Evolutionary conservation across 2,329 filamentous ascomycete species (phyloP).

Genomic region (Xylaria sp.): DNA sequence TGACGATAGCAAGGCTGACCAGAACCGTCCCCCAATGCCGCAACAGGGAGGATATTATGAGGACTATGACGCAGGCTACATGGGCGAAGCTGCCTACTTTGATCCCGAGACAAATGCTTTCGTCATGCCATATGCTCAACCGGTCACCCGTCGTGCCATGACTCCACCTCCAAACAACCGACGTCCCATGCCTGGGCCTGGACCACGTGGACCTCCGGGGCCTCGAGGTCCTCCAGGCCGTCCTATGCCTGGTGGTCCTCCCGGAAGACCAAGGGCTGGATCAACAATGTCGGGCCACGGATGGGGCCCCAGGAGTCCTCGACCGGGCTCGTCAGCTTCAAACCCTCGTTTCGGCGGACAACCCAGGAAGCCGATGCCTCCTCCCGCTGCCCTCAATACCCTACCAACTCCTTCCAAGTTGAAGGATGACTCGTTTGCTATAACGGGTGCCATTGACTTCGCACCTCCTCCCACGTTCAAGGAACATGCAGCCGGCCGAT

Average conservation of each 20-base stretch:
- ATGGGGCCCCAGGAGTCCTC: conserved; percentile 50
- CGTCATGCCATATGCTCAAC: conserved; percentile 85
- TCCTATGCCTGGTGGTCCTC: conserved; percentile 58
- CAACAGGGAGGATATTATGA: conserved; percentile 69
- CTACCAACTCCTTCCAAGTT: conserved; percentile 89
- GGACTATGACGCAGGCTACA: conserved; percentile 77
- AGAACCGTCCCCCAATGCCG: conserved; percentile 38
- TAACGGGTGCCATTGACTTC: conserved; percentile 79
- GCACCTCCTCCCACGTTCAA: conserved; percentile 77
- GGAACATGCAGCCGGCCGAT: conserved; percentile 76
- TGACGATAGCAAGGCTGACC: conserved; percentile 71
- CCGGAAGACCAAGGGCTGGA: conserved; percentile 56
- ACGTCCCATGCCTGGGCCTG: conserved; percentile 51
- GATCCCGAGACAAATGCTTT: conserved; percentile 76
- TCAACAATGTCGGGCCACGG: conserved; percentile 59
- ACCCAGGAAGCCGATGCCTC: conserved; percentile 66
- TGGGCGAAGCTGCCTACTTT: conserved; percentile 74
- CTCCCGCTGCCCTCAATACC: conserved; percentile 77
- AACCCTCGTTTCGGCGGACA: conserved; percentile 58
- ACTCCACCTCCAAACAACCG: conserved; percentile 78
- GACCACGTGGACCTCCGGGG: conserved; percentile 46
- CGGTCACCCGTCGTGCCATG: conserved; percentile 90
- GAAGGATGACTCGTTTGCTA: conserved; percentile 80
- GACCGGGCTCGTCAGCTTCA: conserved; percentile 54
- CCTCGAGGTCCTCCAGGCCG: conserved; percentile 50